Base-by-base conservation (phyloP, 352 stramenopile genomes). In the Phytophthora multivora region DNA sequence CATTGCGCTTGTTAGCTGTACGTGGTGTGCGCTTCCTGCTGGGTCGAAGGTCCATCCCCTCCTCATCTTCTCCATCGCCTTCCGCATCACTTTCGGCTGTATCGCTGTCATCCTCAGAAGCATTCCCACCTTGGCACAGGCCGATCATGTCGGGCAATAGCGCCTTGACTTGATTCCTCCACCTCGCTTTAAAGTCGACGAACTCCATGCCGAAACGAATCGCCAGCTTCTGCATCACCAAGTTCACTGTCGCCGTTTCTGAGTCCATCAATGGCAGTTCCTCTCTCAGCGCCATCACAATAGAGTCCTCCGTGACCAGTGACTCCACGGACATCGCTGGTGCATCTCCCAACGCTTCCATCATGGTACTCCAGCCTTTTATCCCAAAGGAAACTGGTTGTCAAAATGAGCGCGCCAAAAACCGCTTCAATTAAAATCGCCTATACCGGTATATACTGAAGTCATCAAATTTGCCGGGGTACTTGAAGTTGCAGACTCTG, bases 191-290 rank as follows among this genome's bases (percentile, higher is more conserved):
- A 3, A 91, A 50, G 10, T 83, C 76, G 7, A 23, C 13, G 35
- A 63, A 65, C 16, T 73, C 59, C 33, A 90, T 81, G 10, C 59
- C 63, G 9, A 94, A 76, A 38, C 71, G 76, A 19, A 46, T 36
- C 15, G 81, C 80, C 26, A 95, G 55, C 39, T 77, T 77, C 47
- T 80, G 52, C 59, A 81, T 71, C 26, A 95, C 58, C 21, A 68
- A 54, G 11, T 72, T 66, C 8, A 93, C 42, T 15, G 74, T 91
- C 42, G 79, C 78, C 16, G 68, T 73, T 23, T 65, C 41, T 13
- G 70, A 69, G 46, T 93, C 71, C 70, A 95, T 77, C 8, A 53
- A 59, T 28, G 86, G 84, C 1, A 93, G 71, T 15, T 91, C 68
- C 47, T 79, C 49, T 33, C 63, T 51, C 52, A 95, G 66, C 56